Percentiles rank a stretch among this genome's conserved stretches.
phyloP scores from a whole-genome alignment of 1,284 basidiomycete species.

The Apiotrichum mycotoxinovorans region DNA sequence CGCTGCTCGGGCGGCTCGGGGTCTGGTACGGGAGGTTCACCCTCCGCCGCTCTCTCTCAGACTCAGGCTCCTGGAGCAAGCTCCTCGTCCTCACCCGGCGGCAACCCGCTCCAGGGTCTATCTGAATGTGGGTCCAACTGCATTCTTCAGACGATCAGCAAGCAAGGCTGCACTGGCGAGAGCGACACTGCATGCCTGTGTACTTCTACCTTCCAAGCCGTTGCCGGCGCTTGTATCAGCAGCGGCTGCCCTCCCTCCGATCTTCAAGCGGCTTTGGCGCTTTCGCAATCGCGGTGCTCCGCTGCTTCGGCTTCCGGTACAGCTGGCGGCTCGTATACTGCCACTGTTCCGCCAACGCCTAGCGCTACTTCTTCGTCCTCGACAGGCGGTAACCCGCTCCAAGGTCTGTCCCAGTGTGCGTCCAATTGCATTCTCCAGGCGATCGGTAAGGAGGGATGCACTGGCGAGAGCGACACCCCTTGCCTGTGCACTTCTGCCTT shows the following conservation, averaged over 20 bases:
- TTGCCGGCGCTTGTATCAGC: not conserved
- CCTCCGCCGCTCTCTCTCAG: not conserved
- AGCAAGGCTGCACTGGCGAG: not conserved
- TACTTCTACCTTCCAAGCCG: not conserved
- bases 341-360: not conserved
- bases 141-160: not conserved
- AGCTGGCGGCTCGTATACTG: not conserved
- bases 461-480: slow-evolving; percentile 2
- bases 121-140: not conserved
- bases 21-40: not conserved
- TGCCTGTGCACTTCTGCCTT: slow-evolving; percentile 6
- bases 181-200: slow-evolving; percentile 11
- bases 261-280: not conserved
- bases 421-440: not conserved
- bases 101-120: not conserved
- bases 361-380: not conserved
- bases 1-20: not conserved
- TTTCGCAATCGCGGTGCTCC: not conserved
- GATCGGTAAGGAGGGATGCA: slow-evolving; percentile 1
- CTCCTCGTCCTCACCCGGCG: not conserved
- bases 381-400: not conserved
- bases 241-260: not conserved
- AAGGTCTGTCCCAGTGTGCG: slow-evolving; percentile 2
- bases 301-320: not conserved
- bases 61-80: not conserved